phyloP scores from a whole-genome alignment of 441 rosid species.

The Euphorbia celastroides region DNA sequence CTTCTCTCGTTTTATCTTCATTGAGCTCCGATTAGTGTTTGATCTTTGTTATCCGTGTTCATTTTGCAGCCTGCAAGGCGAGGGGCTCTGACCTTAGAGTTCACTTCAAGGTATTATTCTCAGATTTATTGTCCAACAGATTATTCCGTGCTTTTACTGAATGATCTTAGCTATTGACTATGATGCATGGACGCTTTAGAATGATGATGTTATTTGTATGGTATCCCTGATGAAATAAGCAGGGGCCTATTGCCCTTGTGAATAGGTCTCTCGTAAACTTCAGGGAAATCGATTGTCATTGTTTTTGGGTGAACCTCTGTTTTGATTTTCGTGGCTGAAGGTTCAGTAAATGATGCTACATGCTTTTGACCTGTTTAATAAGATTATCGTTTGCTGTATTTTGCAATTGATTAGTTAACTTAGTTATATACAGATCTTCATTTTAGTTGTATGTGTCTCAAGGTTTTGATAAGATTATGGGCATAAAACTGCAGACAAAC shows the following conservation, averaged over 20 bases:
- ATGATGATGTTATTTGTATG: not conserved
- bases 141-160: not conserved
- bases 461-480: not conserved
- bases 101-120: conserved; percentile 55
- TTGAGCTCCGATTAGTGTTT: no score
- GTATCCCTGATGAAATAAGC: conserved; percentile 55
- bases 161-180: not conserved
- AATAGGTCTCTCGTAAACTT: conserved; percentile 56
- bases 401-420: not conserved
- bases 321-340: conserved; percentile 20
- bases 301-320: conserved; percentile 53
- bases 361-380: not conserved
- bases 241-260: conserved; percentile 48
- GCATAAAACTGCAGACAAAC: not conserved
- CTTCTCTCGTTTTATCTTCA: not conserved
- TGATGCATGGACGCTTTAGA: not conserved
- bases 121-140: no score
- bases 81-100: conserved; percentile 69
- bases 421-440: not conserved
- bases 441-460: not conserved
- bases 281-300: conserved; percentile 44
- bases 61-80: conserved; percentile 61
- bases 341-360: conserved; percentile 27
- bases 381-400: not conserved
- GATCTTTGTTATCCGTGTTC: not conserved